Evolutionary conservation across 495 filamentous ascomycete species (phyloP), one percentile per base, ranked within the genome.

Genomic region (Penicillium pulvis): DNA sequence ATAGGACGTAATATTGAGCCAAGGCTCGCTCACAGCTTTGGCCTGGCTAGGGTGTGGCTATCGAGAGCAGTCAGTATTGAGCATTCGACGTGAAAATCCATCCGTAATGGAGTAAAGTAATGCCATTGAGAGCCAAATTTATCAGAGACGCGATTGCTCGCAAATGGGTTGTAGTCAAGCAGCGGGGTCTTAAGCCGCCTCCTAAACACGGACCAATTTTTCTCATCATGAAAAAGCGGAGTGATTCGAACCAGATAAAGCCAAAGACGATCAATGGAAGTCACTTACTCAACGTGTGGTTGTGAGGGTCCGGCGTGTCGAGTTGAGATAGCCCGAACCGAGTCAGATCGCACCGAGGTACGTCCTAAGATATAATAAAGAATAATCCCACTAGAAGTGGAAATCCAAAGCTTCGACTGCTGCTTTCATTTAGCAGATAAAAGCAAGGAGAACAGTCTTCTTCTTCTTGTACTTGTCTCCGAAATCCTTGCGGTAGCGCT

Each of bases 121-220:
- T 47, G 53, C 41, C 47, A 46, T 55, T 46, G 26, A 26, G 35
- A 53, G 39, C 28, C 36, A 30, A 28, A 53, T 64, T 64, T 45
- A 81, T 96, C 91, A 96, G 91, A 91, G 83, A 73, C 89, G 89
- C 90, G 88, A 84, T 81, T 75, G 74, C 80, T 88, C 81, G 81
- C 90, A 80, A 41, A 82, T 85, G 82, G 84, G 77, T 79, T 85
- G 82, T 93, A 92, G 83, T 93, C 93, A 87, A 85, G 72, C 82
- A 80, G 84, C 89, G 90, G 87, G 88, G 89, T 95, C 92, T 96
- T 96, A 92, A 91, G 83, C 87, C 92, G 88, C 88, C 89, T 97
- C 90, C 86, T 92, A 83, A 96, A 96, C 92, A 97, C 92, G 92
- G 93, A 96, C 93, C 91, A 95, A 91, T 87, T 73, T 85, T 84